Evolutionary conservation across 2,329 filamentous ascomycete genomes (phyloP).

Genomic region (Triangularia verruculosa): DNA sequence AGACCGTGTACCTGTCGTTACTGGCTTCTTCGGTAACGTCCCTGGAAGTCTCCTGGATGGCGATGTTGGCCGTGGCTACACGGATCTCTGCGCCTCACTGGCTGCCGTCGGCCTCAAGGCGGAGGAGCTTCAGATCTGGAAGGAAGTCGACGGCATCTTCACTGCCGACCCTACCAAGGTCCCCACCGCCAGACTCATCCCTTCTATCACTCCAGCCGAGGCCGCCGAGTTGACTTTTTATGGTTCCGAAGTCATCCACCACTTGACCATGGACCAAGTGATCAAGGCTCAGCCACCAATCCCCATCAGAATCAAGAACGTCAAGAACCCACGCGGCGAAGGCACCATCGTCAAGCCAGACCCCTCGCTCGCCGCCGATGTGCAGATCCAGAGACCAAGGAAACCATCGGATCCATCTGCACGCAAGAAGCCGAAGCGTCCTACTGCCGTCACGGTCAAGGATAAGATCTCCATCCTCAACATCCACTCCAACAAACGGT

Average conservation of each 20-base stretch:
- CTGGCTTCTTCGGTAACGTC: slow-evolving; percentile 92
- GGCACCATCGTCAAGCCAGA: slow-evolving; percentile 86
- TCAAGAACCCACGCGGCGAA: slow-evolving; percentile 76
- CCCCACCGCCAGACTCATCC: slow-evolving; percentile 85
- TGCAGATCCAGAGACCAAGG: slow-evolving; percentile 54
- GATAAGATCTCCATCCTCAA: slow-evolving; percentile 96
- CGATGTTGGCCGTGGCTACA: slow-evolving; percentile 92
- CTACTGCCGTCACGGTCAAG: slow-evolving; percentile 94
- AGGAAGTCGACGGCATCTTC: slow-evolving; percentile 75
- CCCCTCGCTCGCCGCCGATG: slow-evolving; percentile 50
- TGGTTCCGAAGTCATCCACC: slow-evolving; percentile 95
- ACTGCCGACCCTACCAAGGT: slow-evolving; percentile 77
- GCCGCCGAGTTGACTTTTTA: slow-evolving; percentile 95
- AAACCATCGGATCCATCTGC: slow-evolving; percentile 35
- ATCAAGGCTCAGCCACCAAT: slow-evolving; percentile 78
- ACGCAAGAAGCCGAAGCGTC: slow-evolving; percentile 64
- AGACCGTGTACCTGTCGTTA: slow-evolving; percentile 72
- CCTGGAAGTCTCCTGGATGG: slow-evolving; percentile 85
- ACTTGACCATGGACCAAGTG: slow-evolving; percentile 96
- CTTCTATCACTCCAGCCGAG: slow-evolving; percentile 87
- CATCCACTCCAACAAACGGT: slow-evolving; percentile 95
- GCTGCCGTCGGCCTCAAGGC: slow-evolving; percentile 86
- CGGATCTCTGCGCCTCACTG: slow-evolving; percentile 89
- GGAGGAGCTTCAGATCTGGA: slow-evolving; percentile 93
- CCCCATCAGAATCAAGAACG: slow-evolving; percentile 86